Evolutionary conservation across 805 yeast species (phyloP), one percentile per base, ranked within the genome.

Genomic region (Scheffersomyces ergatensis): DNA sequence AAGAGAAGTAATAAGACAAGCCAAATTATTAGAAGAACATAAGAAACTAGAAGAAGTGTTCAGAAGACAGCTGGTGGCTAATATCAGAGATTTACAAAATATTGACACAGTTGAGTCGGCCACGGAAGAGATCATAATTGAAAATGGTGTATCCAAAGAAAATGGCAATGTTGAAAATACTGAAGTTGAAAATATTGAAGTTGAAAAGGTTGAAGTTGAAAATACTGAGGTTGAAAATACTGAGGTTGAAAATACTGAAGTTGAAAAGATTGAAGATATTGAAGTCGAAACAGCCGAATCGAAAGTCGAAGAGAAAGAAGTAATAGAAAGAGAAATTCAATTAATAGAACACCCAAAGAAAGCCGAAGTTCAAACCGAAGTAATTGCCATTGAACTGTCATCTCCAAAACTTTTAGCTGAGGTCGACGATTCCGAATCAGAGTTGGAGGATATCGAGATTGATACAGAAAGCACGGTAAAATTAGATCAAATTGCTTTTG

Each of bases 1-100:
- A 37, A 73, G 97, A 46, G 96, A 88, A 53, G 56, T 73, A 23
- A 62, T 63, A 33, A 76, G 82, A 50, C 80, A 77, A 49, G 62
- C 63, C 14, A 66, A 69, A 45, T 72, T 65, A 36, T 45, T 70
- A 58, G 55, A 63, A 51, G 63, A 68, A 39, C 65, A 65, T 54
- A 49, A 50, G 39, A 49, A 50, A 44, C 46, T 63, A 36, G 45
- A 58, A 41, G 53, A 54, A 12, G 62, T 62, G 37, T 50, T 58
- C 20, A 38, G 36, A 34, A 45, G 34, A 18, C 44, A 33, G 8
- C 33, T 29, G 32, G 4, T 29, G 5, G 32, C 32, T 4, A 29
- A 29, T 29, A 29, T 29, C 11, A 29, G 5, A 29, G 18, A 29
- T n/a, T 29, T 29, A 12, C 3, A 8, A 4, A 5, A n/a, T n/a